phyloP scores from a whole-genome alignment of 2,329 filamentous ascomycete species.

The Talaromyces piceae region DNA sequence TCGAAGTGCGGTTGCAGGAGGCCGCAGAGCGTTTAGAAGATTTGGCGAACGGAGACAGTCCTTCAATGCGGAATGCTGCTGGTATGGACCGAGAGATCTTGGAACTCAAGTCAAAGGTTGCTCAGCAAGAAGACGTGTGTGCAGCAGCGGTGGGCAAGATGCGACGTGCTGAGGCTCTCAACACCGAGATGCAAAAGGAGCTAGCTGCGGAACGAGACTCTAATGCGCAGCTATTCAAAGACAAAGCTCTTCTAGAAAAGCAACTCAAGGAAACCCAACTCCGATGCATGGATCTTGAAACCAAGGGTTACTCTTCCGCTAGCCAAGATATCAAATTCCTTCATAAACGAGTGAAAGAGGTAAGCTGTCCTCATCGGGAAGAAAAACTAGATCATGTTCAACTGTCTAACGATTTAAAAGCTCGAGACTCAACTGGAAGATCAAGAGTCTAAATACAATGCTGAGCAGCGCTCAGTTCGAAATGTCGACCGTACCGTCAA shows the following conservation, averaged over 20 bases:
- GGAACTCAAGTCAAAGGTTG: conserved; percentile 78
- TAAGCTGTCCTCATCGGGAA: conserved; percentile 40
- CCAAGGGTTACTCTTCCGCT: conserved; percentile 89
- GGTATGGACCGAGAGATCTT: conserved; percentile 82
- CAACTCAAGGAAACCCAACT: conserved; percentile 83
- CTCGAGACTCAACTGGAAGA: conserved; percentile 81
- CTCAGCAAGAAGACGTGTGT: conserved; percentile 88
- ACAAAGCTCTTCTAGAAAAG: conserved; percentile 86
- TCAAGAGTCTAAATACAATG: conserved; percentile 69
- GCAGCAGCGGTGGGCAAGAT: conserved; percentile 93
- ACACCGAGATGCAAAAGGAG: conserved; percentile 86
- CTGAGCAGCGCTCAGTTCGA: conserved; percentile 78
- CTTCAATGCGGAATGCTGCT: conserved; percentile 82
- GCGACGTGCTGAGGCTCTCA: conserved; percentile 82
- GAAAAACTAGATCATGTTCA: conserved; percentile 13
- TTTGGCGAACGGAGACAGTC: conserved; percentile 74
- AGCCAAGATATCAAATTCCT: conserved; percentile 94
- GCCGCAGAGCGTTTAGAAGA: conserved; percentile 85
- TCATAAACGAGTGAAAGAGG: conserved; percentile 90
- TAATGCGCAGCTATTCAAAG: conserved; percentile 73
- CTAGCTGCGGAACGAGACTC: conserved; percentile 77
- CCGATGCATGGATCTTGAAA: conserved; percentile 85
- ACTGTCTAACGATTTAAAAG: conserved; percentile 41
- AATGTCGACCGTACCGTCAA: conserved; percentile 92
- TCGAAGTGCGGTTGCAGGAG: conserved; percentile 78